Evolutionary conservation across 257 asterid species (phyloP).

Genomic region (Rhazya stricta): DNA sequence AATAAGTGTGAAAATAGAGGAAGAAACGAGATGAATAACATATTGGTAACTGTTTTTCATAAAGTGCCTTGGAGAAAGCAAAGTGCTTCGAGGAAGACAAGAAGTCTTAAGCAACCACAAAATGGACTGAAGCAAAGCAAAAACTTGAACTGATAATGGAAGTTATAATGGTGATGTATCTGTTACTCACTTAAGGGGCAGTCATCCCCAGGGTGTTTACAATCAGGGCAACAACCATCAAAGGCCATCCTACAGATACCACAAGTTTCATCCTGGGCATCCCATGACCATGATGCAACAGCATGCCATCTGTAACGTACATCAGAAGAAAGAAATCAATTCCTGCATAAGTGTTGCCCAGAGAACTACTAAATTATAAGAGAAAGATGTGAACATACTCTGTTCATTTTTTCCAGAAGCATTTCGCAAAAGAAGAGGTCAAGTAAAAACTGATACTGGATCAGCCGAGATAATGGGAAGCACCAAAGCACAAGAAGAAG

Average conservation of each 20-base stretch:
- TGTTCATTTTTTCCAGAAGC: slow-evolving; percentile 31
- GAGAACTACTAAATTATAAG: background rate
- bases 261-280: slow-evolving; percentile 93
- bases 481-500: background rate
- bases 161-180: background rate
- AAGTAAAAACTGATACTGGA: slow-evolving; percentile 33
- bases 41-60: background rate
- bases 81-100: background rate
- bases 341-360: background rate
- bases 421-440: slow-evolving; percentile 28
- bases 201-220: slow-evolving; percentile 90
- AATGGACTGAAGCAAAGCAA: background rate
- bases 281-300: slow-evolving; percentile 96
- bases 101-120: background rate
- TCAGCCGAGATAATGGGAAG: background rate
- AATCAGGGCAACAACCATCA: slow-evolving; percentile 90
- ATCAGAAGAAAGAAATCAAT: background rate
- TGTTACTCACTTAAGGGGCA: slow-evolving; percentile 67
- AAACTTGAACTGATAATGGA: background rate
- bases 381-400: slow-evolving; percentile 55
- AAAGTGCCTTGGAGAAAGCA: background rate
- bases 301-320: slow-evolving; percentile 64
- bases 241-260: slow-evolving; percentile 91
- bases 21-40: background rate
- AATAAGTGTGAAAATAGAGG: background rate